Base-by-base conservation (phyloP, 2,329 filamentous ascomycete species). In the Dactylella cylindrospora region DNA sequence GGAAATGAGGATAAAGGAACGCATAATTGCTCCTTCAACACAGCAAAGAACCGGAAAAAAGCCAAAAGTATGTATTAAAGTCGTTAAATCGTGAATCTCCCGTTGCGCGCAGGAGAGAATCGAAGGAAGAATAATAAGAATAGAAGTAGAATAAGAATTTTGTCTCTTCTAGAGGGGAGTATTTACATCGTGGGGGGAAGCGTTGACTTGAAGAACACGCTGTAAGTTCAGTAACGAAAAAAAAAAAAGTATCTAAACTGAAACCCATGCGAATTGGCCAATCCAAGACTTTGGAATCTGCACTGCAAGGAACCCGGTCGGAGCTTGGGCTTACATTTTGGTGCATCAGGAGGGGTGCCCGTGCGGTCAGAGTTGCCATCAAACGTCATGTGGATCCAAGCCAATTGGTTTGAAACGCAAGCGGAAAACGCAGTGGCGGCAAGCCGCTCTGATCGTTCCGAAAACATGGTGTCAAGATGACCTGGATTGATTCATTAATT, bases 271-370 rank as follows among this genome's bases (percentile, higher is more conserved):
- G 26, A 13, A 46, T 38, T 46, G 40, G 50, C 50, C 51, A 55
- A 55, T 47, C 41, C 51, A 35, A 23, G 40, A 22, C 43, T 3
- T 15, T 28, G 51, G 51, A 47, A 50, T 40, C 23, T 19, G 26
- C 41, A 32, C 51, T 47, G 51, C 51, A 47, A 54, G 51, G 41
- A 47, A 55, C 51, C 47, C n/a, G n/a, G n/a, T n/a, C n/a, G n/a
- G n/a, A n/a, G n/a, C n/a, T n/a, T n/a, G n/a, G n/a, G n/a, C n/a
- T n/a, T n/a, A n/a, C n/a, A n/a, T n/a, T n/a, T n/a, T n/a, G n/a
- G n/a, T n/a, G n/a, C n/a, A n/a, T n/a, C n/a, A n/a, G n/a, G n/a
- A n/a, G n/a, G n/a, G n/a, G n/a, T n/a, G n/a, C n/a, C n/a, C n/a
- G n/a, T n/a, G n/a, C n/a, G n/a, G n/a, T n/a, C n/a, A n/a, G n/a